Evolutionary conservation across 306 rosid genomes (phyloP), one percentile per base, ranked within the genome.

Genomic region (Cicer cuneatum): DNA sequence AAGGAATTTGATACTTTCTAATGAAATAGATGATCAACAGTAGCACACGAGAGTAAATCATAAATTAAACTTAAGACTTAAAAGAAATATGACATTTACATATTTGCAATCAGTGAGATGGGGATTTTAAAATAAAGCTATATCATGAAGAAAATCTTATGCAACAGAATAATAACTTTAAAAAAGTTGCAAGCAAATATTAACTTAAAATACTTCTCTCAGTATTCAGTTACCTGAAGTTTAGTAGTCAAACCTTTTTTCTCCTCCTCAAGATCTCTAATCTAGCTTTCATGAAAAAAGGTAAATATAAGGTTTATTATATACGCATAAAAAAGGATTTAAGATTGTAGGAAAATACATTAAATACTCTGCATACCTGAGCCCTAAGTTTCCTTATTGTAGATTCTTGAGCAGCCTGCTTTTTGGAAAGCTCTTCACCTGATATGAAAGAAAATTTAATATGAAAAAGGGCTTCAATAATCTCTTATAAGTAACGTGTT

Each of bases 221-320:
- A 56, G 75, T 59, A 74, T 71, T 75, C 69, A 66, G 57, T 86
- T 87, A 95, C 99, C 99, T 95, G 98, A 83, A 95, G 96, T 75
- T 89, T 95, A 58, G 98, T 87, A 58, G 58, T 71, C 80, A 95
- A 77, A 79, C 93, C 98, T 85, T 95, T 95, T 93, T 92, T 95
- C 96, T 95, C 99, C 89, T 95, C 99, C 84, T 95, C 98, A 77
- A 92, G 85, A 89, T 95, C 99, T 88, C 99, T 95, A 79, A 87
- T 89, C 99, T 95, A 87, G 88, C 89, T 87, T 89, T 83, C 93
- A 88, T 80, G 59, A 84, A 85, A 76, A 77, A 85, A 42, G 74
- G 70, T 54, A 73, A 69, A 59, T 75, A 70, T 35, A 60, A 21
- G 38, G 37, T 45, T 77, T 71, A 73, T 73, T 72, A 63, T 54